Base-by-base conservation (phyloP, 371 early-diverging fungal species). In the Thermomucor indicae-seudaticae region DNA sequence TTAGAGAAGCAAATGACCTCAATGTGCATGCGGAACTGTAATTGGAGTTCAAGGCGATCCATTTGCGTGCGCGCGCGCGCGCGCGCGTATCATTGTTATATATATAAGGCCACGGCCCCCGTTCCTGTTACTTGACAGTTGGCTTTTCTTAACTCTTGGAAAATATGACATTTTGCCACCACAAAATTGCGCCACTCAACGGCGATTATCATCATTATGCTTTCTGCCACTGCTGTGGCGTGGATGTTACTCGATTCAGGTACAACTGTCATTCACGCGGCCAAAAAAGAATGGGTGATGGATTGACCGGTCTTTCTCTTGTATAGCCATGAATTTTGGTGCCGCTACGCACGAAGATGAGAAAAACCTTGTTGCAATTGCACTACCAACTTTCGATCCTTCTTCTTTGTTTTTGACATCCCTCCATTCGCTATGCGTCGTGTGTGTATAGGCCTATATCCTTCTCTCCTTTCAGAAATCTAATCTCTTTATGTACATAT, bases 191-290 rank as follows among this genome's bases (percentile, higher is more conserved):
- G 14, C 24, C n/a, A n/a, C n/a, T n/a, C n/a, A n/a, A n/a, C n/a
- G n/a, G 37, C 37, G 3, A 37, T 19, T 19, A 37, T 14, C 37
- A 47, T 5, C 34, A 32, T 34, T 35, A n/a, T 32, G 52, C 31
- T 4, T 60, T 60, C 29, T 60, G 60, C 32, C 10, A 42, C 4
- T 60, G 55, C 37, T 60, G 60, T 43, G 60, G 60, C 12, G 60
- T 60, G 7, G 60, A 60, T 40, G 44, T 54, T 31, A 45, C 55
- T 43, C 48, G 51, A 14, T 54, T 54, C 47, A 60, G 60, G 60
- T 60, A 59, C 27, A 43, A 6, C 11, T 28, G 24, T 24, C 24
- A 14, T 20, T 24, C 31, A 29, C 35, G n/a, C n/a, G n/a, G n/a
- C n/a, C n/a, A n/a, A n/a, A n/a, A n/a, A n/a, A n/a, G n/a, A n/a